phyloP scores from a whole-genome alignment of 345 rosid genomes.

The Geranium brycei region DNA sequence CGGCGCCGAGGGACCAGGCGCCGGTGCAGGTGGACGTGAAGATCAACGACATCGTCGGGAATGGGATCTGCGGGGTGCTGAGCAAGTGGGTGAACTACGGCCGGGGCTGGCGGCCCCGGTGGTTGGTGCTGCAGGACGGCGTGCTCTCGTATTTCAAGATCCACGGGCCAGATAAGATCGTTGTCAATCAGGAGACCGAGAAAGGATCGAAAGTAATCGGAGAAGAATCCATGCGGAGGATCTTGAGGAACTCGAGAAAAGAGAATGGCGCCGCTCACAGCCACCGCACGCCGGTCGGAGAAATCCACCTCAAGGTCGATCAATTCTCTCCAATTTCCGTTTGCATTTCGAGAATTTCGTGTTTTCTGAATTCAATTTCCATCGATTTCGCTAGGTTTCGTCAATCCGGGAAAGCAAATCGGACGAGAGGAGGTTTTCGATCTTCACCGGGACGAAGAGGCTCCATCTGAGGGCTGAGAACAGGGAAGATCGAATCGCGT shows the following conservation, averaged over 20 bases:
- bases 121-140: constrained; percentile 96
- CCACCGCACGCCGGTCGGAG: constrained; percentile 74
- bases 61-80: constrained; percentile 73
- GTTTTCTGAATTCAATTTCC: background rate
- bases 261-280: constrained; percentile 12
- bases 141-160: constrained; percentile 87
- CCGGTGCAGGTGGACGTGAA: constrained; percentile 36
- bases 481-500: constrained; percentile 56
- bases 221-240: constrained; percentile 57
- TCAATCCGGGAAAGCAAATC: constrained; percentile 79
- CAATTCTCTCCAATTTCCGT: background rate
- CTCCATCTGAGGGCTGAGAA: constrained; percentile 79
- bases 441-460: constrained; percentile 83
- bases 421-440: constrained; percentile 90
- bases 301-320: constrained; percentile 81
- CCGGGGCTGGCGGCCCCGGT: constrained; percentile 90
- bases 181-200: constrained; percentile 66
- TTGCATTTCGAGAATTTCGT: background rate
- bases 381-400: constrained; percentile 24
- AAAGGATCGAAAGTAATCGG: constrained; percentile 82
- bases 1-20: constrained; percentile 24
- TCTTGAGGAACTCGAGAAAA: constrained; percentile 21
- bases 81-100: constrained; percentile 98
- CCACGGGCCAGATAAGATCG: constrained; percentile 85
- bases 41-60: constrained; percentile 78